Evolutionary conservation across 2,329 filamentous ascomycete species (phyloP), one percentile per base, ranked within the genome.

Genomic region (Penicillium rolfsii): DNA sequence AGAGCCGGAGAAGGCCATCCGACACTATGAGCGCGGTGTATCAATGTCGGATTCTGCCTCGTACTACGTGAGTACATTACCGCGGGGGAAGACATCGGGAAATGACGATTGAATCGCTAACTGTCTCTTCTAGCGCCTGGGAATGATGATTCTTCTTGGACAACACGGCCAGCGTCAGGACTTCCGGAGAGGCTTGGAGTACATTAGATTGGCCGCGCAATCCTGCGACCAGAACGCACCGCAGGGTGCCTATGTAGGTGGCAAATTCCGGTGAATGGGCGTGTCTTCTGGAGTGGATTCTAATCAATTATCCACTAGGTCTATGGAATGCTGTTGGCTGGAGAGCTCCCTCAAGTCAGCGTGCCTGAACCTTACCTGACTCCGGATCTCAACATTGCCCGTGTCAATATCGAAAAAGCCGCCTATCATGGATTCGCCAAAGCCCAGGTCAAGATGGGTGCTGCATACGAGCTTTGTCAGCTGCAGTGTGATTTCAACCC

Each of bases 61-160:
- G 5, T 89, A 87, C 73, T 90, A 89, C 62, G 80, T 82, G 74
- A 65, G 79, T 71, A 38, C 57, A 33, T 16, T 35, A 7, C n/a
- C 16, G 16, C 12, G 24, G 24, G 16, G 45, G 26, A 48, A 48
- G 24, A n/a, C n/a, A n/a, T 7, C 5, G 12, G 22, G n/a, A 9
- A 5, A 9, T 30, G n/a, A 28, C 3, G 26, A n/a, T 30, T 7
- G 14, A 7, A 48, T 71, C 26, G 38, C 50, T 70, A 58, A 68
- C 41, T 43, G 45, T 55, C 22, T 57, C 28, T 58, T 82, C 60
- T 86, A 93, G 79, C 88, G 95, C 61, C 82, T 99, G 68, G 95
- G 95, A 60, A 99, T 99, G 95, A 97, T 99, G 90, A 93, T 91
- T 61, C 82, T 99, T 55, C 85, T 98, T 57, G 95, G 95, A 30